Evolutionary conservation across 2,329 filamentous ascomycete species (phyloP), one percentile per base, ranked within the genome.

Genomic region (Myriosclerotinia curreyana): DNA sequence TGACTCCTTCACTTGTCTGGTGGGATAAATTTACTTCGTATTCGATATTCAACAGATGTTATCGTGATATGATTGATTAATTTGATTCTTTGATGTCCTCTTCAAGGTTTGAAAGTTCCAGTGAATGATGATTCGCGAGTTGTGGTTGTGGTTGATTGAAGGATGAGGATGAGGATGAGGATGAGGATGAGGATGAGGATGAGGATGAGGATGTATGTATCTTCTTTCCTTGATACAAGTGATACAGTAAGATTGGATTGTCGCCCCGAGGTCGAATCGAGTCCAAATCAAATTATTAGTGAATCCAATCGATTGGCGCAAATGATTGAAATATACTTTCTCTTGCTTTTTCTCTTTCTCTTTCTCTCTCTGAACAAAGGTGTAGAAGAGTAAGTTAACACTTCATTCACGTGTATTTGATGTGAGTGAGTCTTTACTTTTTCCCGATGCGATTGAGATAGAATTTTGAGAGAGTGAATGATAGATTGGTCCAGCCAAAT

Each of bases 401-500:
- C 54, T 48, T 48, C 28, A 36, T 48, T 25, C 42, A 58, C 54
- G 42, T 48, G 54, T 48, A 36, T 34, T 34, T 7, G 42, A 48
- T 22, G 42, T 58, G 54, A 3, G 7, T 31, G n/a, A n/a, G n/a
- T 50, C 22, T n/a, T 49, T 50, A 3, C 22, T 49, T 46, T 11
- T 12, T 46, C 12, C 22, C 25, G 28, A 31, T 31, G 5, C 5
- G 28, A 31, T 34, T n/a, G 42, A 58, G 22, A 48, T 58, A 12
- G 17, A 22, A 9, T 25, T 34, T 46, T n/a, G 17, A 36, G 44
- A 36, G 42, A 58, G 44, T 48, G 42, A 58, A 36, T 36, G 28
- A 48, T 46, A 36, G 54, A 58, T 48, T 58, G 54, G 54, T 12
- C 54, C 54, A 58, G 54, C 54, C 54, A 42, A 58, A 58, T 58